Evolutionary conservation across 2,329 filamentous ascomycete genomes (phyloP).

Genomic region (Arthroderma sp.): DNA sequence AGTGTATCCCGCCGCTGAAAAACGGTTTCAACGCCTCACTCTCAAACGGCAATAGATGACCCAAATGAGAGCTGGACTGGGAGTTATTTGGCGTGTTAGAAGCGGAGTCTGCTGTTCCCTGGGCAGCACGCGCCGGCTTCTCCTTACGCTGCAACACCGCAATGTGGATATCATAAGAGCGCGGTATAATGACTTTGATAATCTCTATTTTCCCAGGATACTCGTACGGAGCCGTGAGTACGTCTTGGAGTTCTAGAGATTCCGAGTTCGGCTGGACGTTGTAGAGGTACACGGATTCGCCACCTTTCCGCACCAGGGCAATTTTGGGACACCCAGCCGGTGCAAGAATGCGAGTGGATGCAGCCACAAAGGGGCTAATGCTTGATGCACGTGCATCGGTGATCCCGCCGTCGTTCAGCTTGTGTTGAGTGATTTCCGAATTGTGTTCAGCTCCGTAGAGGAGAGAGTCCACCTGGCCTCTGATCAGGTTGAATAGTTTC

Average conservation of each 20-base stretch:
- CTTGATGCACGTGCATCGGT: not conserved
- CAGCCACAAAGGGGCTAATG: too few species aligned
- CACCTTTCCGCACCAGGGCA: slow-evolving; percentile 1
- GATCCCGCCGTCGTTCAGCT: slow-evolving; percentile 16
- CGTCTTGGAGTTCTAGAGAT: slow-evolving; percentile 10
- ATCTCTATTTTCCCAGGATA: slow-evolving; percentile 19
- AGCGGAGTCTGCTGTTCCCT: slow-evolving; percentile 9
- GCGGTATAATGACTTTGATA: slow-evolving; percentile 19
- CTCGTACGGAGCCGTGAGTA: slow-evolving; percentile 14
- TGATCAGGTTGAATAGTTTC: slow-evolving; percentile 22
- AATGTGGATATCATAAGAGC: slow-evolving; percentile 8
- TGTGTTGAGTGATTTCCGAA: slow-evolving; percentile 19
- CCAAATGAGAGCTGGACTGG: not conserved
- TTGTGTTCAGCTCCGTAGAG: slow-evolving; percentile 25
- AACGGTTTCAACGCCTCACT: slow-evolving; percentile 18
- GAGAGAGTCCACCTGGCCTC: slow-evolving; percentile 18
- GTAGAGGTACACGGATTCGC: slow-evolving; percentile 15
- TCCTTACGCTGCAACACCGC: slow-evolving; percentile 23
- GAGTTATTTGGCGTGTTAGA: too few species aligned
- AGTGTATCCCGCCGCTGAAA: slow-evolving; percentile 14
- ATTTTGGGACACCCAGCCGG: not conserved
- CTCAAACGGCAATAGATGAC: slow-evolving; percentile 18
- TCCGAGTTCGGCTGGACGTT: slow-evolving; percentile 18
- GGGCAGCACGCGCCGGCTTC: slow-evolving; percentile 12
- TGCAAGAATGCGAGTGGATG: too few species aligned